phyloP scores from a whole-genome alignment of 495 filamentous ascomycete species.

The Talaromyces proteolyticus region DNA sequence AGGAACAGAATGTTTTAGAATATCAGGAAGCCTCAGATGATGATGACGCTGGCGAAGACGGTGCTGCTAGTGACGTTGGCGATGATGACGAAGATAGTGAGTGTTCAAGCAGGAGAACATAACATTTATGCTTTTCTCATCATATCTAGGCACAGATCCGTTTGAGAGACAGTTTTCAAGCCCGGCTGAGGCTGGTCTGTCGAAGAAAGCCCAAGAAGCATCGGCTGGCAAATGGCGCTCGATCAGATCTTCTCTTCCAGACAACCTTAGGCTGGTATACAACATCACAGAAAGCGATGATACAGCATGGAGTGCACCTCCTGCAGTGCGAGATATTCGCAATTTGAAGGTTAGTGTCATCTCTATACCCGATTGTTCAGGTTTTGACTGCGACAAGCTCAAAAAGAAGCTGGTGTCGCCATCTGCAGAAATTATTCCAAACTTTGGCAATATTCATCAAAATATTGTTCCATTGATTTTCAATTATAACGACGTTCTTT shows the following conservation, averaged over 20 bases:
- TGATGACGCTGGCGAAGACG: conserved; percentile 31
- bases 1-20: conserved; percentile 24
- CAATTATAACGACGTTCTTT: conserved; percentile 76
- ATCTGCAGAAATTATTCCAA: conserved; percentile 25
- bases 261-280: conserved; percentile 40
- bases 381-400: conserved; percentile 20
- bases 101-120: neutral
- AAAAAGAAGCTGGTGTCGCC: conserved; percentile 38
- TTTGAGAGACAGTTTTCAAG: conserved; percentile 75
- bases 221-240: conserved; percentile 52
- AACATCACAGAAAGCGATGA: conserved; percentile 31
- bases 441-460: conserved; percentile 25
- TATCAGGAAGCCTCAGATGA: conserved; percentile 37
- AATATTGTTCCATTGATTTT: conserved; percentile 44
- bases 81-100: conserved; percentile 37
- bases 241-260: conserved; percentile 28
- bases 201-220: conserved; percentile 45
- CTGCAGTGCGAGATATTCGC: conserved; percentile 28
- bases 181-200: conserved; percentile 51
- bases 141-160: conserved; percentile 49
- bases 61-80: conserved; percentile 33
- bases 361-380: neutral
- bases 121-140: neutral
- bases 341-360: conserved; percentile 28
- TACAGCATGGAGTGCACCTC: conserved; percentile 18